Evolutionary conservation across 2,329 filamentous ascomycete genomes (phyloP), one percentile per base, ranked within the genome.

Genomic region (Iodosphaeria phyllophila): DNA sequence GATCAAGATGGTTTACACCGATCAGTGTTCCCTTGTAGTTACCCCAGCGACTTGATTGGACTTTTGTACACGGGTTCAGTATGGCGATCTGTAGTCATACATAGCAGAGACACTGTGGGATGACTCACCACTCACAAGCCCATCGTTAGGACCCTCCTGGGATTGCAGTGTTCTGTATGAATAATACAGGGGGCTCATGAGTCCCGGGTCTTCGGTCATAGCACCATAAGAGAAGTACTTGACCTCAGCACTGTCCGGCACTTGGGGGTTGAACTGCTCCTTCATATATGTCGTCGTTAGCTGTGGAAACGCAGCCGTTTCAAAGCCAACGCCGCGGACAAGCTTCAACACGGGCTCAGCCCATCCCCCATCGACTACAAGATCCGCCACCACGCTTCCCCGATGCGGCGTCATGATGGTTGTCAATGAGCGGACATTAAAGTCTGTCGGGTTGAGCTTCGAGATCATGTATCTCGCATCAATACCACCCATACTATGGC

Each of bases 51-150:
- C 64, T 61, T 37, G 68, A 74, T 25, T 52, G 47, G 8, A 74
- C 66, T n/a, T n/a, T n/a, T n/a, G n/a, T n/a, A n/a, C n/a, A n/a
- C n/a, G n/a, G n/a, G n/a, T n/a, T n/a, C n/a, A n/a, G n/a, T n/a
- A n/a, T n/a, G n/a, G n/a, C n/a, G n/a, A n/a, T n/a, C n/a, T n/a
- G n/a, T n/a, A n/a, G n/a, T n/a, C n/a, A n/a, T n/a, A n/a, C n/a
- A n/a, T n/a, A n/a, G n/a, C n/a, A n/a, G n/a, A n/a, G n/a, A n/a
- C n/a, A n/a, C n/a, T n/a, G n/a, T n/a, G n/a, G n/a, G n/a, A n/a
- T n/a, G n/a, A n/a, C n/a, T n/a, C n/a, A n/a, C n/a, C n/a, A 40
- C 66, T 82, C 8, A 75, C 70, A n/a, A 75, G 48, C 2, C 70
- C 70, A 36, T 75, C 70, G 34, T 75, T 75, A 10, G 62, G 52